Base-by-base conservation (phyloP, 306 rosid species). In the Herpetospermum pedunculosum region DNA sequence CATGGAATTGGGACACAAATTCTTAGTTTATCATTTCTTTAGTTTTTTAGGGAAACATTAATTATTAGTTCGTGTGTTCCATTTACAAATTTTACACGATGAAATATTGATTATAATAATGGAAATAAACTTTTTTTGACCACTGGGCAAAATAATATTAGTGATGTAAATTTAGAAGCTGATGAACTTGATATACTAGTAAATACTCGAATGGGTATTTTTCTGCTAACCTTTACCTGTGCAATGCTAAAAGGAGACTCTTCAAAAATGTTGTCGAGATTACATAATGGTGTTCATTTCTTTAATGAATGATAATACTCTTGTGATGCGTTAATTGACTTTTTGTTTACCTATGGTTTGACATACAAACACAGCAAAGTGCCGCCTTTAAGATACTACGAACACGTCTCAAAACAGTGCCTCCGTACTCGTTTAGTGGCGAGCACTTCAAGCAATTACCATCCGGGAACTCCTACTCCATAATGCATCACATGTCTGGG, bases 371-470 rank as follows among this genome's bases (percentile, higher is more conserved):
- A 83, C 96, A 95, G 99, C 99, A 95, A 95, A 95, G 97, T 82
- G 90, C 92, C 1, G 99, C 99, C 57, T 95, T 95, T 76, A 92
- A 91, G 88, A 86, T 95, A 77, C 85, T 95, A 41, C 81, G 86
- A 76, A 95, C 97, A 11, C 97, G 97, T 50, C 83, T 95, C 76
- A 88, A 95, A 85, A 91, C 96, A 12, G 90, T 95, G 77, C 97
- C 96, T 2, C 81, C 87, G 0, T 87, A 88, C 81, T 81, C 96
- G 26, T 89, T 91, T 70, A 83, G 86, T 47, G 77, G 92, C 18
- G 96, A 91, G 70, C 92, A 83, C 70, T 44, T 83, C 37, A 80
- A 85, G 75, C 83, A 47, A 64, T 80, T 85, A 40, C 75, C 96
- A 34, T 88, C 88, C 0, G 95, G 92, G 74, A 85, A 77, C 69